These are phyloP conservation scores for Sergeia podlipaevii DNA, from an alignment of 208 protist species.

Conservation along the genomic window DNA sequence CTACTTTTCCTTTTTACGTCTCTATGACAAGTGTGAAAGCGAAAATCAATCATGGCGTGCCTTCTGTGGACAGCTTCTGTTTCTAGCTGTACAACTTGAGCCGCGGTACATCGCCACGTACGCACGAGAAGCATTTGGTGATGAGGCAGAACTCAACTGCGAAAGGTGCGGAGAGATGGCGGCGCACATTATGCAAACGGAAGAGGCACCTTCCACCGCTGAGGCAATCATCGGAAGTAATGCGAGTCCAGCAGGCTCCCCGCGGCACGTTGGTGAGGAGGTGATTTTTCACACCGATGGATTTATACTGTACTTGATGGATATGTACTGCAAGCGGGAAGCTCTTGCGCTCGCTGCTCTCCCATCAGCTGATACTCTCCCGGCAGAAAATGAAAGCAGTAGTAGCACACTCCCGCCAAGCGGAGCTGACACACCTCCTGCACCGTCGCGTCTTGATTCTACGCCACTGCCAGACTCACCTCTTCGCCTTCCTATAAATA, in stretches of 20 bases:
- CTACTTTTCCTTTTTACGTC: slow-evolving; percentile 87
- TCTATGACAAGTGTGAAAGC: slow-evolving; percentile 79
- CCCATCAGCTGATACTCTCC: not conserved
- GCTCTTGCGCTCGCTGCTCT: slow-evolving; percentile 8
- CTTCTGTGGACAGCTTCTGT: slow-evolving; percentile 71
- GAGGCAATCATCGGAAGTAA: slow-evolving; percentile 64
- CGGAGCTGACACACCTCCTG: too few relatives aligned
- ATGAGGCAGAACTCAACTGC: too few relatives aligned
- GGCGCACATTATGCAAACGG: slow-evolving; percentile 38
- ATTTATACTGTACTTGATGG: slow-evolving; percentile 74
- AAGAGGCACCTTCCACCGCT: slow-evolving; percentile 73
- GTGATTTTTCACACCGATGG: slow-evolving; percentile 55
- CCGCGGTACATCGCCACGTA: slow-evolving; percentile 62
- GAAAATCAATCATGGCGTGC: slow-evolving; percentile 30
- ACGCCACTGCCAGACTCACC: slow-evolving; percentile 34
- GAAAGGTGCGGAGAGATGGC: slow-evolving; percentile 57
- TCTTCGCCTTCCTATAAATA: slow-evolving; percentile 36
- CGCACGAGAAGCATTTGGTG: slow-evolving; percentile 49
- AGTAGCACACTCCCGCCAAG: slow-evolving; percentile 3
- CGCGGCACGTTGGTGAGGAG: slow-evolving; percentile 6
- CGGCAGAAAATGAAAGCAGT: not conserved
- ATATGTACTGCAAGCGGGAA: slow-evolving; percentile 76
- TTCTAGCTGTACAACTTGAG: slow-evolving; percentile 79
- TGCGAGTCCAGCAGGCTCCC: slow-evolving; percentile 16
- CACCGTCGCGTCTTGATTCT: too few relatives aligned